Evolutionary conservation across 1,284 basidiomycete species (phyloP), one percentile per base, ranked within the genome.

Genomic region (Austroboletus novae-zelandiae): DNA sequence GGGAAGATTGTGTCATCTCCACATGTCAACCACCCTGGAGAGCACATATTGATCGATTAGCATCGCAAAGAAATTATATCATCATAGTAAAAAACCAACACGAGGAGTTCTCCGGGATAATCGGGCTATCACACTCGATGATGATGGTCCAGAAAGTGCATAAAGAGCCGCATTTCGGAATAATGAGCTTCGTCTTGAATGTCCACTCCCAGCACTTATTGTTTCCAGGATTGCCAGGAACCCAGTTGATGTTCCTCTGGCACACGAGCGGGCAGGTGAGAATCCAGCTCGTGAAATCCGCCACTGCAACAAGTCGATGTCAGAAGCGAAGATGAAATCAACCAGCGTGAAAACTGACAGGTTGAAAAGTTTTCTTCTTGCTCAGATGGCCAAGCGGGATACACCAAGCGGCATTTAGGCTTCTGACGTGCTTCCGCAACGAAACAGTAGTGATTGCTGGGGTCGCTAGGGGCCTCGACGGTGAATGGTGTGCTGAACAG

Each of bases 371-470:
- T 40, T 18, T 43, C 39, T 10, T 15, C 18, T 9, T 51, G 41
- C 0, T 57, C 46, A 34, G 20, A 42, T 6, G 56, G 41, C 56
- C 56, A 57, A 23, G 15, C 17, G 3, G 56, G 48, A 11, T 9
- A 57, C 7, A 47, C 40, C 7, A 29, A 25, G 5, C 6, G 43
- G 23, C 44, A 34, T 11, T 44, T 50, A 23, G 35, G 48, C 36
- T 57, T 57, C 48, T 57, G 56, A 18, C 56, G 56, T n/a, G 37
- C 48, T 41, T 57, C 52, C 5, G 30, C 37, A 10, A 57, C 39
- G 15, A 54, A 5, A 35, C 55, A 57, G 37, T 50, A 57, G 55
- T 11, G 45, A 13, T 6, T n/a, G 20, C 47, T 17, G 1, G 48
- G 43, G 31, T 46, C 35, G 4, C 46, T 43, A 1, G 55, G 48